Base-by-base conservation (phyloP, 2,329 filamentous ascomycete genomes). In the Trichoderma arundinaceum region DNA sequence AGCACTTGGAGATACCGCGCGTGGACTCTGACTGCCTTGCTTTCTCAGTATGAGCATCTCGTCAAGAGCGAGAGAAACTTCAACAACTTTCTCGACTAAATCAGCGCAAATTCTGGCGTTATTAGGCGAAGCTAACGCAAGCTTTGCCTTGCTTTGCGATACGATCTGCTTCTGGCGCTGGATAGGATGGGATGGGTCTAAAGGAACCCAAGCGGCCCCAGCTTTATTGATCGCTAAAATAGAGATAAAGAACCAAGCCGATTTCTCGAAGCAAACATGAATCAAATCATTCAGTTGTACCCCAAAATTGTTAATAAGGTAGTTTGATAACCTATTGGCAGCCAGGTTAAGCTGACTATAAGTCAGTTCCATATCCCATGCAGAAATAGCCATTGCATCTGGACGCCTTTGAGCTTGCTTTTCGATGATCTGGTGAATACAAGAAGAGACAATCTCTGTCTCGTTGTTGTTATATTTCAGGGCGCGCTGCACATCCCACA, bases 181-280 rank as follows among this genome's bases (percentile, higher is more conserved):
- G 5, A 51, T 10, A 4, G 67, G 67, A 17, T 69, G 66, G 15
- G 62, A 63, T 2, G 66, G 67, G 28, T 68, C 68, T 3, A 71
- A 66, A 22, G 65, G 67, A 3, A 68, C 69, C 22, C 66, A 69
- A 32, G 64, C 66, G 19, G 59, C 70, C 10, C 70, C 70, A 12
- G 69, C 69, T 28, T 68, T 66, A 13, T 70, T 56, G 5, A 71
- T 64, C 2, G 68, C 70, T 1, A 71, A 28, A 32, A 67, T 64
- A 5, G 68, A 54, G 33, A 71, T 64, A 7, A 69, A 52, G 12
- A 64, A 64, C 68, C 69, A 71, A 1, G 59, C 52, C 0, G 71
- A 73, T 48, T 76, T 76, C 17, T 74, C 72, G n/a, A 75, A 74
- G 49, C 71, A 75, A 0, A 76, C 49, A 4, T 72, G 71, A 0